A percentile compares a stretch with the other conserved stretches of the same genome.
phyloP scores from a whole-genome alignment of 2,329 filamentous ascomycete genomes.

The Rhynchosporium agropyri region DNA sequence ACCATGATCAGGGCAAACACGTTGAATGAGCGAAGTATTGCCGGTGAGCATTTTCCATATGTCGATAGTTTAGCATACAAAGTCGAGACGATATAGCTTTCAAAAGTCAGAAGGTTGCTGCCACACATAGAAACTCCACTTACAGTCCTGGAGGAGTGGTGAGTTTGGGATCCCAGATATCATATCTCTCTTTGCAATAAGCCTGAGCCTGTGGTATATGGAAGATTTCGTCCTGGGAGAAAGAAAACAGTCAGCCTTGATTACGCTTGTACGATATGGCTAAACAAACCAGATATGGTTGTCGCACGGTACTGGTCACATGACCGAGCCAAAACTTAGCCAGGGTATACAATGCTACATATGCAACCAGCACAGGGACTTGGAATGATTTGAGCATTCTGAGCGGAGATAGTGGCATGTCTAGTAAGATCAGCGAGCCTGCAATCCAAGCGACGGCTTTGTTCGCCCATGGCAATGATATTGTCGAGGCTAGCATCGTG shows the following conservation, averaged over 20 bases:
- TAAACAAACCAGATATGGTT: constrained; percentile 38
- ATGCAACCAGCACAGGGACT: neutral
- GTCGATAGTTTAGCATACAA: constrained; percentile 43
- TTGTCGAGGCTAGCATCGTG: constrained; percentile 9
- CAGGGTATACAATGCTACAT: constrained; percentile 11
- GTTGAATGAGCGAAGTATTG: constrained; percentile 54
- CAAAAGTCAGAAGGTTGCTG: neutral
- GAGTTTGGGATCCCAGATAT: constrained; percentile 92
- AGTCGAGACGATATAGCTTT: constrained; percentile 53
- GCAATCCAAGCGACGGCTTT: constrained; percentile 6
- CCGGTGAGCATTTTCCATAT: constrained; percentile 45
- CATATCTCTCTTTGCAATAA: constrained; percentile 76
- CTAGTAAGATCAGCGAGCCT: constrained; percentile 11
- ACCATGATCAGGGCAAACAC: constrained; percentile 49
- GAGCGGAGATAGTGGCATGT: constrained; percentile 18
- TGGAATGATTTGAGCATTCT: constrained; percentile 15
- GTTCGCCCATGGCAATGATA: constrained; percentile 12
- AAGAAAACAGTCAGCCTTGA: neutral
- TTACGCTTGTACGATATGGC: neutral
- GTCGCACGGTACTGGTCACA: constrained; percentile 37
- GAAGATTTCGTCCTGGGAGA: constrained; percentile 75
- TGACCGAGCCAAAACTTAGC: constrained; percentile 34
- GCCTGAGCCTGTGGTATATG: constrained; percentile 89
- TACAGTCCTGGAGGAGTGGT: constrained; percentile 91
- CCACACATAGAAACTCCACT: constrained; percentile 35